Evolutionary conservation across 108 stramenopile genomes (phyloP).

Genomic region (Pseudonitzschia multiseries): DNA sequence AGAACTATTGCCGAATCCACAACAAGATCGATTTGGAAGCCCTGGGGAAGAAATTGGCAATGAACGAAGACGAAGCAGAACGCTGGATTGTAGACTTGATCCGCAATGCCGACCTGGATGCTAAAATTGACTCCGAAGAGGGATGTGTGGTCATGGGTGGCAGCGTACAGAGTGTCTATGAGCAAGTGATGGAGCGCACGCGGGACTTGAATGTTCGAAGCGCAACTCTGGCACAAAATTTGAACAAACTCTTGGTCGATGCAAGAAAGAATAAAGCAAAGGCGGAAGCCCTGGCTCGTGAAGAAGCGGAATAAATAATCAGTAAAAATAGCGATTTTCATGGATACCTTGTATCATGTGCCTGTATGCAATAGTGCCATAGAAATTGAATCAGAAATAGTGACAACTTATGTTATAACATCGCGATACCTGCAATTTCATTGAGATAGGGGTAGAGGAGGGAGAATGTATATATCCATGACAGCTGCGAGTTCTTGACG

Average conservation of each 20-base stretch:
- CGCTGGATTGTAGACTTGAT: constrained; percentile 99
- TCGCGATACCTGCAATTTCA: too few relatives aligned
- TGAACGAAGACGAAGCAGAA: constrained; percentile 93
- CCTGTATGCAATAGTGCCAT: neutral
- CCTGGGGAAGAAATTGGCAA: constrained; percentile 93
- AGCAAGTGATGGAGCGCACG: constrained; percentile 97
- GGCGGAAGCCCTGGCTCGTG: constrained; percentile 51
- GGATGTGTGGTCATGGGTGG: constrained; percentile 96
- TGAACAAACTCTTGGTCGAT: constrained; percentile 66
- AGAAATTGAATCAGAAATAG: too few relatives aligned
- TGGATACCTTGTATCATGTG: neutral
- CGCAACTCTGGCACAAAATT: constrained; percentile 64
- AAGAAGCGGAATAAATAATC: constrained; percentile 37
- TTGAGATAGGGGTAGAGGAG: too few relatives aligned
- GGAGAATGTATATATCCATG: too few relatives aligned
- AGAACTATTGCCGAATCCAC: constrained; percentile 99
- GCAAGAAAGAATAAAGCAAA: constrained; percentile 64
- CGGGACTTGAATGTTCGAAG: constrained; percentile 89
- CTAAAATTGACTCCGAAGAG: constrained; percentile 94
- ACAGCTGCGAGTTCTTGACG: too few relatives aligned
- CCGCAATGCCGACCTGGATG: constrained; percentile 90
- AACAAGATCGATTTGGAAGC: constrained; percentile 95
- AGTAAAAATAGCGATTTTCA: neutral
- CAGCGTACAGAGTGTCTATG: constrained; percentile 70
- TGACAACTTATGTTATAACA: too few relatives aligned